These are phyloP conservation scores for Leptographium radiaticola DNA, from an alignment of 2,329 filamentous ascomycete species.

Conservation along the genomic window DNA sequence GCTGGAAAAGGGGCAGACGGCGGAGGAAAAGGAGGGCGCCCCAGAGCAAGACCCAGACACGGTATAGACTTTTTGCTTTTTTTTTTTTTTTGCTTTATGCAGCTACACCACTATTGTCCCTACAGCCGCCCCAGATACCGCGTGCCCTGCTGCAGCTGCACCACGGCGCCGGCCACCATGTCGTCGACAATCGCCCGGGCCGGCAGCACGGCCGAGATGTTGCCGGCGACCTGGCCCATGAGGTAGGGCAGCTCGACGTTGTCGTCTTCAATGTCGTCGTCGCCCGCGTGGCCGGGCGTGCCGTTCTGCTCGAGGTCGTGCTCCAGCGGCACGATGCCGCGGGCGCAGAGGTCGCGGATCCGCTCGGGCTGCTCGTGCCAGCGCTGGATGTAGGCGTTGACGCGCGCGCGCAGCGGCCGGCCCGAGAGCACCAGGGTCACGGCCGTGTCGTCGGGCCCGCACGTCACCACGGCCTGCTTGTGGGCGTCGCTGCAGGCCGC, in stretches of 20 bases:
- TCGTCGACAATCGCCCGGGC: slow-evolving; percentile 76
- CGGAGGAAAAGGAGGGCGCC: background rate
- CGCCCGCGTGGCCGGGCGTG: slow-evolving; percentile 22
- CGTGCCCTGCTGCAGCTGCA: slow-evolving; percentile 49
- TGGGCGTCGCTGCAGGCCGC: slow-evolving; percentile 70
- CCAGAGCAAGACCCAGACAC: background rate
- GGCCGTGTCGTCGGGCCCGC: slow-evolving; percentile 65
- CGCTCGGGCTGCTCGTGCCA: slow-evolving; percentile 70
- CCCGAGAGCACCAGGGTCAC: slow-evolving; percentile 74
- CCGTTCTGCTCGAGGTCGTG: slow-evolving; percentile 59
- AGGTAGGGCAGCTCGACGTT: slow-evolving; percentile 78
- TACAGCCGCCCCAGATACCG: slow-evolving; percentile 36
- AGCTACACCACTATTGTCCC: background rate
- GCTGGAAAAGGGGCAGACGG: slow-evolving; percentile 12
- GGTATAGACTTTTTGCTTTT: background rate
- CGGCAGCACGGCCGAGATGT: slow-evolving; percentile 64
- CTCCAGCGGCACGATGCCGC: slow-evolving; percentile 68
- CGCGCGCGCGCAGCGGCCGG: slow-evolving; percentile 64
- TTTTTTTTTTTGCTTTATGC: background rate
- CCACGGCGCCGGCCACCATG: slow-evolving; percentile 69
- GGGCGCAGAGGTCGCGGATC: slow-evolving; percentile 61
- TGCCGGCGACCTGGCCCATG: slow-evolving; percentile 87
- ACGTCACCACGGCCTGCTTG: slow-evolving; percentile 73
- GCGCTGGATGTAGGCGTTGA: slow-evolving; percentile 68
- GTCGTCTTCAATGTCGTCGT: slow-evolving; percentile 56